A percentile compares a stretch with the other conserved stretches of the same genome.
Evolutionary conservation across 805 yeast species (phyloP).

Genomic region (Sugiyamaella marilandica): DNA sequence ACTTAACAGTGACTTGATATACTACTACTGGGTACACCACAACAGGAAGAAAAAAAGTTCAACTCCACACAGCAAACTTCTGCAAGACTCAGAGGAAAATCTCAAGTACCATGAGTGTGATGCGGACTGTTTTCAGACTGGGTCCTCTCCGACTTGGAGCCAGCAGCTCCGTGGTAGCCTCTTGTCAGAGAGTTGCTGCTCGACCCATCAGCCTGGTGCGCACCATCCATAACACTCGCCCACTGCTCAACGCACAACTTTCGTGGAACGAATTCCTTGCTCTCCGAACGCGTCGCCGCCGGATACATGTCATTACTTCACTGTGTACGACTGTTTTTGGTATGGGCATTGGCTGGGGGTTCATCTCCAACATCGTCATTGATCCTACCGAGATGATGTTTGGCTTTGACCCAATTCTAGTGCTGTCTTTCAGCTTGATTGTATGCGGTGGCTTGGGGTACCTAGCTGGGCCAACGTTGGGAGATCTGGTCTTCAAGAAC

Average conservation of each 20-base stretch:
- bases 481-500: conserved; percentile 59
- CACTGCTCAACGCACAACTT: conserved; percentile 26
- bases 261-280: conserved; percentile 79
- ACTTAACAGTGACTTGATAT: no score
- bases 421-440: conserved; percentile 67
- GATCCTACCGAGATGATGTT: conserved; percentile 81
- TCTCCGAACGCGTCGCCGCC: conserved; percentile 70
- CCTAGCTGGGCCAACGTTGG: conserved; percentile 76
- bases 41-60: no score
- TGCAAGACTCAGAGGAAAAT: no score
- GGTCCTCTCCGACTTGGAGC: background rate
- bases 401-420: conserved; percentile 87
- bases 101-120: background rate
- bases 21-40: no score
- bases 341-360: conserved; percentile 63
- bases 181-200: background rate
- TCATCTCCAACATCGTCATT: conserved; percentile 73
- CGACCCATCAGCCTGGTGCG: background rate
- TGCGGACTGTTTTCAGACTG: background rate
- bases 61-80: no score
- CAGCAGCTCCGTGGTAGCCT: background rate
- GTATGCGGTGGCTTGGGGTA: conserved; percentile 74
- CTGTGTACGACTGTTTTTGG: conserved; percentile 63
- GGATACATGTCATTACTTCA: conserved; percentile 64
- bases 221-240: background rate